phyloP scores from a whole-genome alignment of 2,329 filamentous ascomycete genomes.

The Lasiodiplodia hormozganensis region DNA sequence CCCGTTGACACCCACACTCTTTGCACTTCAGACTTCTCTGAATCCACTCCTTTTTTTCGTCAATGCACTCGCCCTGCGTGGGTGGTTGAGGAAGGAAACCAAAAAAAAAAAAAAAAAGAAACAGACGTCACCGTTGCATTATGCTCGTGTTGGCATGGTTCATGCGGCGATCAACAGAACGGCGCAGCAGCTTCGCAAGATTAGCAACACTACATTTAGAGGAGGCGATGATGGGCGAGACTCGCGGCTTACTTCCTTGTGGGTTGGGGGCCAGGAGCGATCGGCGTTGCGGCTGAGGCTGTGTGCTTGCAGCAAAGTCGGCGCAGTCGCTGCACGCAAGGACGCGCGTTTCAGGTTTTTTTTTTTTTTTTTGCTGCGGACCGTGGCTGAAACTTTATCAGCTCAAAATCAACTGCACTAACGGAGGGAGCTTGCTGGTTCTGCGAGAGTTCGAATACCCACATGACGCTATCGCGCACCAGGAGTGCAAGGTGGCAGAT shows the following conservation, averaged over 20 bases:
- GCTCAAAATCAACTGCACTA: background rate
- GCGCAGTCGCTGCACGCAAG: no score
- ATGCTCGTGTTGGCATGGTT: background rate
- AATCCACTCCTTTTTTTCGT: background rate
- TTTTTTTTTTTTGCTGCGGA: background rate
- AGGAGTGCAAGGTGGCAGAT: no score
- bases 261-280: background rate
- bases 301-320: no score
- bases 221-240: no score
- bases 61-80: background rate
- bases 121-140: no score
- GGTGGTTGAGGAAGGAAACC: background rate
- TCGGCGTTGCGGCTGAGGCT: background rate
- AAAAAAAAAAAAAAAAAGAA: background rate
- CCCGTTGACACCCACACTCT: background rate
- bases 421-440: no score
- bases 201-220: background rate
- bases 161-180: background rate
- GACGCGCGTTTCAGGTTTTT: background rate
- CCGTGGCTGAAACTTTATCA: background rate
- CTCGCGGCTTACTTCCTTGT: no score
- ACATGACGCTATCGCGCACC: no score
- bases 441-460: no score
- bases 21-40: background rate
- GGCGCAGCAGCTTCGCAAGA: background rate